phyloP scores from a whole-genome alignment of 139 green algal genomes.

The Coccomyxa sp. region DNA sequence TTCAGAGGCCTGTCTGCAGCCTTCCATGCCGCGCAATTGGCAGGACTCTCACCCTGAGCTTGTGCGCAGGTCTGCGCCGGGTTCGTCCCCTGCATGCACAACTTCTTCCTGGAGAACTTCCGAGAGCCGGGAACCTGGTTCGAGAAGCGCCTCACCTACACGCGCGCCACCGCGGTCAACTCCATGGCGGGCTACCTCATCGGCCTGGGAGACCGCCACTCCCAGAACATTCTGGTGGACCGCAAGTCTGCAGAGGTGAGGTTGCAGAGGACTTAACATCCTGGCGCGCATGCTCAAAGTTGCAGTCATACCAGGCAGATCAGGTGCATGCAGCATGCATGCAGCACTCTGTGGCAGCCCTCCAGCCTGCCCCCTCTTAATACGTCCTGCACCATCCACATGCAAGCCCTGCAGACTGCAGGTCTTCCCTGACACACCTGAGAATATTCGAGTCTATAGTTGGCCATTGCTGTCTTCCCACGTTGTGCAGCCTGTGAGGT shows the following conservation, averaged over 20 bases:
- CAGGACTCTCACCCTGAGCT: not conserved
- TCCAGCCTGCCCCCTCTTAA: too few species aligned
- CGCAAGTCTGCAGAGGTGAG: slow-evolving; percentile 56
- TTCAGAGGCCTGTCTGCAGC: too few species aligned
- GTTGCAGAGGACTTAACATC: too few species aligned
- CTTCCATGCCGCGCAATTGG: not conserved
- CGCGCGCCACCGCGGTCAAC: slow-evolving; percentile 73
- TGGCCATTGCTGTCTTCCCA: too few species aligned
- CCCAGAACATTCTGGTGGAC: slow-evolving; percentile 91
- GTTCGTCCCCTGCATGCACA: slow-evolving; percentile 80
- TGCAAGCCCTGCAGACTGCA: not conserved
- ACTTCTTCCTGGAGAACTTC: slow-evolving; percentile 95
- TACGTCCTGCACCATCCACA: not conserved
- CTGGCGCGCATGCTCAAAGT: too few species aligned
- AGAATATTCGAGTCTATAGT: not conserved
- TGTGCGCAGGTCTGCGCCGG: slow-evolving; percentile 31
- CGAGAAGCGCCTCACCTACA: slow-evolving; percentile 70
- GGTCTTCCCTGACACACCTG: not conserved
- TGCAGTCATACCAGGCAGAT: too few species aligned
- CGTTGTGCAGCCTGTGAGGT: too few species aligned
- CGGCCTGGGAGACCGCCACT: slow-evolving; percentile 90
- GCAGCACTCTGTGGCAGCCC: too few species aligned
- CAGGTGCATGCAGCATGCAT: too few species aligned
- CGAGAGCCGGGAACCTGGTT: slow-evolving; percentile 68
- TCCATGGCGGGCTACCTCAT: slow-evolving; percentile 80